Evolutionary conservation across 75 land plant species (phyloP), one percentile per base, ranked within the genome.

Genomic region (Adiantum capillusveneris): DNA sequence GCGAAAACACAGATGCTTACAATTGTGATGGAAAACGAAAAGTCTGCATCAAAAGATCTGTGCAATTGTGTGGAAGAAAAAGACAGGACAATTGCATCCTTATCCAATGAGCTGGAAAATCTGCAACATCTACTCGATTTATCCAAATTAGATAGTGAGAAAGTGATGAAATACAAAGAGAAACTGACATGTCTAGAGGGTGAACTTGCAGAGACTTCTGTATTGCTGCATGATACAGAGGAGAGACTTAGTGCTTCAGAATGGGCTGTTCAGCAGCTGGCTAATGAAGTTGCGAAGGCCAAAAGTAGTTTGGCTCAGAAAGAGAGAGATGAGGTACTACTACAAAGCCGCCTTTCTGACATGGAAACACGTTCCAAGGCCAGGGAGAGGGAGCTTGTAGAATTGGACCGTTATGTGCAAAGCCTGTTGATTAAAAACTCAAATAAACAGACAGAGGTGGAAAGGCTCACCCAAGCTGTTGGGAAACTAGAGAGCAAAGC

Each of bases 211-310:
- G 73, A 46, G 21, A 20, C 61, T 11, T 45, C 42, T 44, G 56
- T 52, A 25, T 31, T 11, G 29, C 52, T 64, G 28, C 52, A 50
- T 1, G 73, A 70, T 29, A 63, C 64, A 50, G 73, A 70, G 30
- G 67, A 70, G 53, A 58, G 36, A 12, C 61, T 70, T 6, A 45
- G 30, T 57, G 73, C 73, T 27, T 70, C 73, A 6, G 73, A 64
- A 52, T 70, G 62, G 73, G 60, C 73, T 28, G 73, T 64, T 6
- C 67, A 70, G 31, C 67, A 64, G 22, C 44, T 70, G 18, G 73
- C 73, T 11, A 64, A 49, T 43, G 73, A 70, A 37, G 42, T 70
- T 39, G 25, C 60, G 14, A 70, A 70, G 20, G 59, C 61, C 25
- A 70, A 70, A 39, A 63, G 19, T 36, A 37, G 31, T 50, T 21